Evolutionary conservation across 2,329 filamentous ascomycete genomes (phyloP), one percentile per base, ranked within the genome.

Genomic region (Pyrenophora tritici-repentis): DNA sequence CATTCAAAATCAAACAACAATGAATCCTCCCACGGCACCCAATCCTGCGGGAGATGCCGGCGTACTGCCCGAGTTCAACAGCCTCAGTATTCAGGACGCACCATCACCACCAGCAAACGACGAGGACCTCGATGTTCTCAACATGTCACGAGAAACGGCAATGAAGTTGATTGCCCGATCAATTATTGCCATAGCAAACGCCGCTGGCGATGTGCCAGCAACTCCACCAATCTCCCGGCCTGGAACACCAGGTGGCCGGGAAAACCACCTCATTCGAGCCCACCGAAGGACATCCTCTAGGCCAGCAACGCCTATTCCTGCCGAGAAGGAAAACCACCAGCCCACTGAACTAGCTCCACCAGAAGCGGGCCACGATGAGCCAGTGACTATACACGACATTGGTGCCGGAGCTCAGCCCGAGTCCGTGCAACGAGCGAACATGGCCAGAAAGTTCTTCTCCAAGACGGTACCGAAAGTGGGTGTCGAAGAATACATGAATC

Each of bases 391-490:
- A n/a, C 56, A 65, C 8, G 73, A 79, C 32, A 69, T 79, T 29
- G 73, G 86, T n/a, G 83, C 84, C 38, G 84, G 90, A 70, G 86
- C 85, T 24, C 86, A 91, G 62, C 86, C 88, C 17, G 78, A 91
- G 49, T 85, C 87, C 53, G 76, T 90, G 29, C 92, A 97, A 71
- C 89, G 94, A 68, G 86, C 86, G 56, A 88, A 91, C 59, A 90
- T 97, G 58, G 91, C 90, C 14, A 86, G 91, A 61, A 94, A 94
- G 66, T 99, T 99, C 75, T 95, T 94, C 78, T 93, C 89, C 58
- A 96, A 94, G 71, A 84, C 86, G 42, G 86, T 91, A 13, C 93
- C 94, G 16, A 87, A 89, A 9, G 93, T 97, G 59, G 82, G 86
- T 31, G 81, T 97, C 39, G 84, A 88, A 66, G 88, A 94, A 58